Evolutionary conservation across 176 grass and related monocot genomes (phyloP), one percentile per base, ranked within the genome.

Genomic region (Cocos nucifera): DNA sequence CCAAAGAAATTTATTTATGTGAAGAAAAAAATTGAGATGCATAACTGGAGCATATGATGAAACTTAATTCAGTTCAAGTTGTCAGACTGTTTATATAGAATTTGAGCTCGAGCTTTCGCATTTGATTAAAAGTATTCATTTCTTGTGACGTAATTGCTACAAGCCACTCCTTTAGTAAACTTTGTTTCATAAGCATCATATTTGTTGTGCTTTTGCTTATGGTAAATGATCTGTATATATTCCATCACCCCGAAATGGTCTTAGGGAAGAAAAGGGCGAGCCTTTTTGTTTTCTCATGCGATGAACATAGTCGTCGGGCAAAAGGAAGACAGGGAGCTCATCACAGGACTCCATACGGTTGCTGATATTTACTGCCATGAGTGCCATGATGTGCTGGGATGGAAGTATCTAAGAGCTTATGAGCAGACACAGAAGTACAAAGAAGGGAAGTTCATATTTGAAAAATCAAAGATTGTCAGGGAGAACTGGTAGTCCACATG

Each of bases 401-500:
- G 86, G 86, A 89, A 89, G 58, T 89, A 85, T 17, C 81, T 82
- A 57, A 61, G 86, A 58, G 86, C 86, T 14, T 85, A 85, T 2
- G 86, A 89, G 65, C 77, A 85, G 49, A 51, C 78, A 15, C 82
- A 89, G 58, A 89, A 82, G 22, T 89, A 89, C 70, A 85, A 89
- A 61, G 86, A 89, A 81, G 78, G 86, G n/a, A 89, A 89, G 62
- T 89, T 82, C 78, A 89, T 89, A 66, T 89, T 89, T 61, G 86
- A 89, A 56, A 89, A 89, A 73, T 76, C 82, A 51, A 89, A 89
- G 70, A 89, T 89, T 55, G 54, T 85, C 19, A 89, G 82, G 57
- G 86, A 85, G 61, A 89, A 89, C 57, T 85, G 82, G 86, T 89
- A 85, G 78, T 26, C 66, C 10, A 44, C 27, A 65, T 64, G 6